These are phyloP conservation scores for Metschnikowia shivogae DNA, from an alignment of 805 yeast genomes.

Conservation along the genomic window DNA sequence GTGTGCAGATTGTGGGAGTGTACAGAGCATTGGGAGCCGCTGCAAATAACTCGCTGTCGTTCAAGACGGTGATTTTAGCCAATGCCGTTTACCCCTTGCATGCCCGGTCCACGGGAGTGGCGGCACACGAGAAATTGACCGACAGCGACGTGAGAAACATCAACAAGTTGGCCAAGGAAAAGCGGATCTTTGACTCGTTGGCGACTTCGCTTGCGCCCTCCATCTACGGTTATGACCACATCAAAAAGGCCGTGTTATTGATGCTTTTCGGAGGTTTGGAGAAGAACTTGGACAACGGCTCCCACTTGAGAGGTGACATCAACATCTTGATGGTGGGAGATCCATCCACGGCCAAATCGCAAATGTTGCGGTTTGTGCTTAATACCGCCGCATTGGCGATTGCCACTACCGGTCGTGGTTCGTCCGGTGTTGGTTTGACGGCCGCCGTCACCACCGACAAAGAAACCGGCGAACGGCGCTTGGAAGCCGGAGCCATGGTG, in stretches of 20 bases:
- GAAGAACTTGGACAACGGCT: conserved; percentile 88
- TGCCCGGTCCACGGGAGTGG: conserved; percentile 82
- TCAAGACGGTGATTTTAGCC: conserved; percentile 79
- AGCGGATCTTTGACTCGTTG: conserved; percentile 70
- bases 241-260: conserved; percentile 84
- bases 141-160: conserved; percentile 85
- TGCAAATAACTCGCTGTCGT: conserved; percentile 55
- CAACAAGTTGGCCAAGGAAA: conserved; percentile 67
- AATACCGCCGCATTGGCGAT: conserved; percentile 94
- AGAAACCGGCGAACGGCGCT: conserved; percentile 93
- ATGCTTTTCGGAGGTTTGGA: conserved; percentile 94
- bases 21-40: conserved; percentile 87
- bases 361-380: conserved; percentile 86
- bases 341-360: conserved; percentile 98
- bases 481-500: conserved; percentile 99
- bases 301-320: conserved; percentile 97
- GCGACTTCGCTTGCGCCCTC: conserved; percentile 92
- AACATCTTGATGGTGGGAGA: conserved; percentile 96
- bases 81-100: conserved; percentile 87
- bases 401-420: conserved; percentile 98
- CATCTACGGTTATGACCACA: conserved; percentile 87
- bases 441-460: conserved; percentile 97
- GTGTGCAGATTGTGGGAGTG: conserved; percentile 91
- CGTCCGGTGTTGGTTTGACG: conserved; percentile 99
- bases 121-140: conserved; percentile 62